Conservation (phyloP, 164 flowering plant genomes). For the Umbilicus rupestris region DNA sequence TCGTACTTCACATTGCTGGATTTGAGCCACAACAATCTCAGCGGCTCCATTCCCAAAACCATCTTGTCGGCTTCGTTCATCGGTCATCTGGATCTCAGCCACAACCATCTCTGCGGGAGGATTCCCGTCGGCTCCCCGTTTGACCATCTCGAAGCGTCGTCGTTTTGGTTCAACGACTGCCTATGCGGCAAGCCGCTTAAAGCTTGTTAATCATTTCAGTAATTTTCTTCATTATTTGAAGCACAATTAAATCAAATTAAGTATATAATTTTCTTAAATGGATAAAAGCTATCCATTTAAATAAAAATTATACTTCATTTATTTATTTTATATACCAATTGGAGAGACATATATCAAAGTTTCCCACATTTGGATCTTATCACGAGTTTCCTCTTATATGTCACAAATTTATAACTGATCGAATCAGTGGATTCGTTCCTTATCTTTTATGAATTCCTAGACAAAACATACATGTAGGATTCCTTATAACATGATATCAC, state of each 20-base stretch:
- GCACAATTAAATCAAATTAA: not conserved
- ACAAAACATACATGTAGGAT: too few species aligned
- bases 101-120: constrained; percentile 71
- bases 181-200: constrained; percentile 83
- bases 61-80: constrained; percentile 46
- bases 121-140: constrained; percentile 72
- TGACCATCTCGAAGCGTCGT: constrained; percentile 72
- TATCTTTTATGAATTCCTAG: too few species aligned
- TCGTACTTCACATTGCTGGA: constrained; percentile 71
- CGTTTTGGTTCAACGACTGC: constrained; percentile 63
- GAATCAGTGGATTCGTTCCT: too few species aligned
- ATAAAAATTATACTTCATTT: too few species aligned
- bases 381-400: too few species aligned
- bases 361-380: too few species aligned
- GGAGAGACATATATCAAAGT: too few species aligned
- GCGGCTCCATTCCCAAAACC: constrained; percentile 56
- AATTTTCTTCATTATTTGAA: not conserved
- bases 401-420: too few species aligned
- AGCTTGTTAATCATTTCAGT: constrained; percentile 20
- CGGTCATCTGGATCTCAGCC: constrained; percentile 82
- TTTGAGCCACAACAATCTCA: constrained; percentile 47
- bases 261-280: not conserved
- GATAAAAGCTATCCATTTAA: not conserved
- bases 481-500: too few species aligned
- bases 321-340: too few species aligned